Percentiles rank a stretch among this genome's conserved stretches.
Evolutionary conservation across 768 basidiomycete genomes (phyloP).

Genomic region (Tylopilus cervinicoccineus): DNA sequence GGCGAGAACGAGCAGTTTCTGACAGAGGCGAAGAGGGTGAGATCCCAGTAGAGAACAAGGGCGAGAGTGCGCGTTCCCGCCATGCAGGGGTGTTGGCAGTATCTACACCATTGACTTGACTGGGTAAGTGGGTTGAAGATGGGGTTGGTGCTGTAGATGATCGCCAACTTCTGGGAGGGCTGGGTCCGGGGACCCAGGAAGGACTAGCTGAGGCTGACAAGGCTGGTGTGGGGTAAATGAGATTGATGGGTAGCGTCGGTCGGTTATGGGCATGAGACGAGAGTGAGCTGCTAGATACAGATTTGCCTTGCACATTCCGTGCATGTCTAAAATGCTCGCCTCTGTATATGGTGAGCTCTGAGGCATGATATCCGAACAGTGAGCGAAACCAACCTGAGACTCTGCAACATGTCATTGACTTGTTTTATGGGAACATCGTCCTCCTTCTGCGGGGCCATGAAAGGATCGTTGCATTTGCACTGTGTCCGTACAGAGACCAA

Average conservation of each 20-base stretch:
- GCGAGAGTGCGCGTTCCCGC: constrained; percentile 54
- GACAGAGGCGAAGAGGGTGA: background rate
- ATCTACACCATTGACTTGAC: constrained; percentile 7
- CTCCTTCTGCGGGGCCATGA: constrained; percentile 16
- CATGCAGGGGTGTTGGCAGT: constrained; percentile 35
- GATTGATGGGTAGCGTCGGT: constrained; percentile 43
- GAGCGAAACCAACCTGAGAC: constrained; percentile 22
- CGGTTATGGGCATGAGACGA: constrained; percentile 32
- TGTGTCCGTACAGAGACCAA: too few species aligned
- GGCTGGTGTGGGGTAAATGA: constrained; percentile 30
- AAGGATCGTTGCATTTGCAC: constrained; percentile 5
- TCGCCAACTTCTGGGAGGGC: constrained; percentile 58
- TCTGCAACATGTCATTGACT: constrained; percentile 28
- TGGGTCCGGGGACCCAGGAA: constrained; percentile 42
- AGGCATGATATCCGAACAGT: background rate
- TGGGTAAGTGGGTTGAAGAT: background rate
- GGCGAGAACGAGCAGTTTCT: background rate
- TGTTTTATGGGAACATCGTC: constrained; percentile 17
- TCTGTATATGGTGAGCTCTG: constrained; percentile 31
- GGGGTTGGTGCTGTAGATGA: constrained; percentile 21
- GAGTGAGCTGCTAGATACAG: constrained; percentile 14
- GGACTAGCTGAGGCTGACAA: background rate
- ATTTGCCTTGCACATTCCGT: constrained; percentile 46
- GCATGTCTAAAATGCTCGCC: constrained; percentile 69
- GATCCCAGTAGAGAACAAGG: constrained; percentile 36